Evolutionary conservation across 208 protist genomes (phyloP), one percentile per base, ranked within the genome.

Genomic region (Lotmaria passim): DNA sequence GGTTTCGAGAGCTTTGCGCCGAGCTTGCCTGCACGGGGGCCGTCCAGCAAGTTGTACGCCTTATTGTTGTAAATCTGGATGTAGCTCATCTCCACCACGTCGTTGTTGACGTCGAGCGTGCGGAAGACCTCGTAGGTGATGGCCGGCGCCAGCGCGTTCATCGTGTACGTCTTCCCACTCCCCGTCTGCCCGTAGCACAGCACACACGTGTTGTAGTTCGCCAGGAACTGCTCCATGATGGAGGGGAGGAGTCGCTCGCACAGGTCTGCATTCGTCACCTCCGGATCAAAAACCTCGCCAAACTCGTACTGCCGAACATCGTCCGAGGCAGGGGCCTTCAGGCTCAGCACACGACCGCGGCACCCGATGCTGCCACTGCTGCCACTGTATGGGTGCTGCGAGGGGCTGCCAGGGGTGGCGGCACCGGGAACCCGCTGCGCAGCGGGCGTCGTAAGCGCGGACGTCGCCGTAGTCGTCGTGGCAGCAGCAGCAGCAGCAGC

Each of bases 141-240:
- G 7, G 73, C 80, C 3, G 79, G 82, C 17, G 70, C 80, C 31
- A 95, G 73, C 10, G 69, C 73, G 67, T 87, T 94, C 83, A 96
- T 94, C 34, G 89, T 96, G n/a, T n/a, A n/a, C n/a, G n/a, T n/a
- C n/a, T n/a, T n/a, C n/a, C n/a, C n/a, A n/a, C 83, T 91, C 7
- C 90, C 90, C 4, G 94, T 98, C 72, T 93, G 87, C 23, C 94
- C 94, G 70, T 98, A 98, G 26, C 86, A 91, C 36, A 95, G 55
- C 24, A 95, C 69, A 76, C 82, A 89, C 1, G 76, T 78, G 74
- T 85, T 87, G 72, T 70, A 87, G 24, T 82, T 82, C 24, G 60
- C 59, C 43, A 53, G 60, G 44, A 93, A 26, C 74, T 89, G 83
- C 55, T 87, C 80, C 38, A 90, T 57, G 51, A 95, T 69, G 59